phyloP scores from a whole-genome alignment of 2,329 filamentous ascomycete species.

The Ilyonectria mors-panacis region DNA sequence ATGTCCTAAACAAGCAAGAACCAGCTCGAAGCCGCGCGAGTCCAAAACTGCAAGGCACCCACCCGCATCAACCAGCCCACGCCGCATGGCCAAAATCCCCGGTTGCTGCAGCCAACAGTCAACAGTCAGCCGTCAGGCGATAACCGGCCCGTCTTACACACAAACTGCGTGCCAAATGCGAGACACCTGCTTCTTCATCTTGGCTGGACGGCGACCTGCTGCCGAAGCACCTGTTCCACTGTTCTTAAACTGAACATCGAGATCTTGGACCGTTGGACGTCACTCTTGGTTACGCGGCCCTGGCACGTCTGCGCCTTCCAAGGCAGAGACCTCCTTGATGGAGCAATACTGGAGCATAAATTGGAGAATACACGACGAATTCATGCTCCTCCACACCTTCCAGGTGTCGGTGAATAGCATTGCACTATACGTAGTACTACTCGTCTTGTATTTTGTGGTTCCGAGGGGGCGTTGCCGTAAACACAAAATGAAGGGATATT shows the following conservation, averaged over 20 bases:
- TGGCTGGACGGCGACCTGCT: background rate
- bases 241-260: conserved; percentile 34
- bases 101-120: background rate
- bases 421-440: background rate
- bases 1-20: conserved; percentile 31
- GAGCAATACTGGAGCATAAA: conserved; percentile 23
- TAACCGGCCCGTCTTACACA: conserved; percentile 44
- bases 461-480: conserved; percentile 18
- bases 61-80: conserved; percentile 29
- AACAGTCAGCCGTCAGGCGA: conserved; percentile 19
- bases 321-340: conserved; percentile 11
- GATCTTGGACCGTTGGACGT: conserved; percentile 39
- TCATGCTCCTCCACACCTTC: conserved; percentile 43
- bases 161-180: conserved; percentile 25
- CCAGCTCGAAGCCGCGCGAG: conserved; percentile 24
- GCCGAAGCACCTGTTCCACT: conserved; percentile 36
- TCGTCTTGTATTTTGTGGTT: conserved; percentile 4
- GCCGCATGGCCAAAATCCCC: conserved; percentile 11
- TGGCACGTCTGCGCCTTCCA: conserved; percentile 3
- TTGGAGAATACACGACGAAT: conserved; percentile 42
- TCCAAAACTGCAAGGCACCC: conserved; percentile 37
- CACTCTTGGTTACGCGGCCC: conserved; percentile 26
- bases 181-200: background rate
- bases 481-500: conserved; percentile 18
- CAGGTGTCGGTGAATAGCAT: background rate